Conservation (phyloP, 2,329 filamentous ascomycete species). For the Trichoderma sp. region DNA sequence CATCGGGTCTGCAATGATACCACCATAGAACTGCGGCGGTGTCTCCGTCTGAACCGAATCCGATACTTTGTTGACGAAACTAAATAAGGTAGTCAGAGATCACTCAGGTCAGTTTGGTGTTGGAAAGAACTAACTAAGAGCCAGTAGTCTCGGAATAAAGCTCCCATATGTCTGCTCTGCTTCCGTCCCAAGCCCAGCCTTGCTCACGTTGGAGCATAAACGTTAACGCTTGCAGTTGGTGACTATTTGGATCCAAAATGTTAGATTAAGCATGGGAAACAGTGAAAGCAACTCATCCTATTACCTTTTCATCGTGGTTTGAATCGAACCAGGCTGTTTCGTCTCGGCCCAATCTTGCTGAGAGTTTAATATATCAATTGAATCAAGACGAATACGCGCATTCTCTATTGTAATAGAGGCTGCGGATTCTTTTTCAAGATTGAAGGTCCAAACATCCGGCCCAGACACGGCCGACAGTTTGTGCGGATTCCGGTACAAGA, state of each 20-base stretch:
- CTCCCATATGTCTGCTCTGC: slow-evolving; percentile 40
- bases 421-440: background rate
- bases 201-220: slow-evolving; percentile 45
- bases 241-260: too few relatives aligned
- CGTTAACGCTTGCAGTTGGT: slow-evolving; percentile 47
- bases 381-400: background rate
- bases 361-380: background rate
- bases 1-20: slow-evolving; percentile 50
- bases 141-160: slow-evolving; percentile 28
- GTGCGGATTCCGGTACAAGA: slow-evolving; percentile 12
- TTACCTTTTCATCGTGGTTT: background rate
- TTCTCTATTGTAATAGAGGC: background rate
- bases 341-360: slow-evolving; percentile 5
- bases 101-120: too few relatives aligned
- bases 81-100: background rate
- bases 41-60: slow-evolving; percentile 32
- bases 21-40: slow-evolving; percentile 43
- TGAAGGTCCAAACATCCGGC: background rate
- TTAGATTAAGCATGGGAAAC: too few relatives aligned
- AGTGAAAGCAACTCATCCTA: too few relatives aligned
- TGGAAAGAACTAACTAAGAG: background rate
- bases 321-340: background rate
- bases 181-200: slow-evolving; percentile 38
- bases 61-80: background rate
- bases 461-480: background rate